A percentile compares a stretch with the other conserved stretches of the same genome.
Conservation (phyloP, 2,329 filamentous ascomycete genomes). For the Tricladium varicosporioides region DNA sequence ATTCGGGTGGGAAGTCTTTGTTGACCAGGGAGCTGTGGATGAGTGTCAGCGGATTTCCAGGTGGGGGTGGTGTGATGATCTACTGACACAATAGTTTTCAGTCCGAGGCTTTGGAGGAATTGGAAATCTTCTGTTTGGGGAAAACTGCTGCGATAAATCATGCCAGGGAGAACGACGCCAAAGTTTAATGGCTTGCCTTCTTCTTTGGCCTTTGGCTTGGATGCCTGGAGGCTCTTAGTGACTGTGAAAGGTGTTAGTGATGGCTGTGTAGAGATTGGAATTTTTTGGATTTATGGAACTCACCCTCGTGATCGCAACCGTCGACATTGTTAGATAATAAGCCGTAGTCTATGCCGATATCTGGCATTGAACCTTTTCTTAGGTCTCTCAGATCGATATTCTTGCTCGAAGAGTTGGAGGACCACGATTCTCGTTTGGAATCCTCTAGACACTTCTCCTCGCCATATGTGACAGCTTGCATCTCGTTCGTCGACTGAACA, state of each 20-base stretch:
- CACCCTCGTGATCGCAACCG: conserved; percentile 23
- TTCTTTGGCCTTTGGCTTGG: conserved; percentile 14
- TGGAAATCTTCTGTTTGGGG: conserved; percentile 68
- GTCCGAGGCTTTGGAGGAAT: conserved; percentile 63
- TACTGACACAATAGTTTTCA: conserved; percentile 78
- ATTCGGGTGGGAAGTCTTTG: conserved; percentile 55
- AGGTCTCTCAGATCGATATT: conserved; percentile 5
- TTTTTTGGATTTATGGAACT: neutral
- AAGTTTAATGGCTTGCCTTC: conserved; percentile 65
- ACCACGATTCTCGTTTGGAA: conserved; percentile 5
- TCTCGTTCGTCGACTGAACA: conserved; percentile 4
- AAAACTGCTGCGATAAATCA: conserved; percentile 77
- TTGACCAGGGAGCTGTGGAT: conserved; percentile 57
- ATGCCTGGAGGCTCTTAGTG: conserved; percentile 11
- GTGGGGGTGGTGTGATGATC: neutral
- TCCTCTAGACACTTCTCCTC: conserved; percentile 16
- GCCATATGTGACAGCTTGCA: conserved; percentile 1
- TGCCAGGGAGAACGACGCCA: conserved; percentile 66
- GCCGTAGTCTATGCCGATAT: conserved; percentile 17
- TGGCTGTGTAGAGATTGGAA: too few species aligned
- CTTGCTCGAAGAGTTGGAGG: conserved; percentile 6
- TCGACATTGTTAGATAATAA: conserved; percentile 18
- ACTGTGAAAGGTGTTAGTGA: conserved; percentile 18
- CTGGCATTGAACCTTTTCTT: conserved; percentile 8
- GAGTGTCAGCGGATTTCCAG: conserved; percentile 14